phyloP scores from a whole-genome alignment of 371 early-diverging fungal species.

The Lichtheimia hyalospora region DNA sequence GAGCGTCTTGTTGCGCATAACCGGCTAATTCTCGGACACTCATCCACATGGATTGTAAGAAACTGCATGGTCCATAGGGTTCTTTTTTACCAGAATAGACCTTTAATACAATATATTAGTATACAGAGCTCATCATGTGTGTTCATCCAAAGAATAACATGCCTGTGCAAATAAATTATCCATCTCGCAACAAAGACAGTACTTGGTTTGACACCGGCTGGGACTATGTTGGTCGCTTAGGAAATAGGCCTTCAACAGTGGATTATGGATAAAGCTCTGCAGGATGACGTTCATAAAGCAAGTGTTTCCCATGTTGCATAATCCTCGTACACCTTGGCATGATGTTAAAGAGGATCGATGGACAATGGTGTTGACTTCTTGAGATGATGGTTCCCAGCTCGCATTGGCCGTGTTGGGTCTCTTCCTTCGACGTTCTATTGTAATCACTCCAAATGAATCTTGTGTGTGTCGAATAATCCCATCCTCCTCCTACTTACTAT shows the following conservation, averaged over 20 bases:
- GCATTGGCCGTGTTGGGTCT: slow-evolving; percentile 22
- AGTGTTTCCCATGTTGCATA: slow-evolving; percentile 91
- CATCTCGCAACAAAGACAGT: slow-evolving; percentile 94
- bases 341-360: slow-evolving; percentile 47
- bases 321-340: slow-evolving; percentile 83
- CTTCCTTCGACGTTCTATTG: slow-evolving; percentile 20
- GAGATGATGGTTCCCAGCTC: slow-evolving; percentile 35
- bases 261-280: slow-evolving; percentile 92
- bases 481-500: neutral
- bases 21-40: slow-evolving; percentile 85
- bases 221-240: slow-evolving; percentile 83
- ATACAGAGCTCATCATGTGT: neutral
- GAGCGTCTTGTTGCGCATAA: slow-evolving; percentile 95
- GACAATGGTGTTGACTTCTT: slow-evolving; percentile 54
- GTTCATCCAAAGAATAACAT: slow-evolving; percentile 2
- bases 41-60: slow-evolving; percentile 90
- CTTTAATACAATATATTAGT: slow-evolving; percentile 27
- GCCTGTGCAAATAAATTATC: slow-evolving; percentile 76
- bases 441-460: neutral
- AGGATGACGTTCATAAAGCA: slow-evolving; percentile 95
- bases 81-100: slow-evolving; percentile 68
- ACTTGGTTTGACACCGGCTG: slow-evolving; percentile 58
- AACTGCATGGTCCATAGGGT: slow-evolving; percentile 83
- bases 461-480: neutral
- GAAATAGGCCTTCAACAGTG: slow-evolving; percentile 83